Conservation (phyloP, 176 grass and related monocot genomes). For the Stipa capillata region DNA sequence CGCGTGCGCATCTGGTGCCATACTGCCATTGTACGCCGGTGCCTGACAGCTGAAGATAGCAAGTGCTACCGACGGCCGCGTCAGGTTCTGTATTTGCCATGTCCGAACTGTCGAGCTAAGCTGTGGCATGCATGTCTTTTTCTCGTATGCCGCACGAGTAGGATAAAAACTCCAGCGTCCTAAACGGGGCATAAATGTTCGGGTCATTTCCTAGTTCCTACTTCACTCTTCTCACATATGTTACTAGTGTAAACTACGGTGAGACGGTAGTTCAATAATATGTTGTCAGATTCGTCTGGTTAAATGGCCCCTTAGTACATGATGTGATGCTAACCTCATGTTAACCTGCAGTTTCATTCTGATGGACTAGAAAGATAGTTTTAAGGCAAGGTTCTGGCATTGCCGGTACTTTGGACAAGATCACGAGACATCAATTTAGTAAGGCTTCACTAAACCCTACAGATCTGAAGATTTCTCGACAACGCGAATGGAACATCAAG, state of each 20-base stretch:
- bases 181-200: too few species aligned
- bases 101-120: background rate
- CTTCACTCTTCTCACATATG: background rate
- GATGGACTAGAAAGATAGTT: background rate
- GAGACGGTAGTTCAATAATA: background rate
- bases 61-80: too few species aligned
- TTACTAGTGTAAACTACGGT: background rate
- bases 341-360: background rate
- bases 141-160: too few species aligned
- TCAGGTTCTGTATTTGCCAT: background rate
- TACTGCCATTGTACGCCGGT: conserved; percentile 49
- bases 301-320: background rate
- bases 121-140: background rate
- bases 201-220: too few species aligned
- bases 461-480: background rate
- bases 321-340: background rate
- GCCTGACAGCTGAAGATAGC: conserved; percentile 11
- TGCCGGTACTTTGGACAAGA: background rate
- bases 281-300: background rate
- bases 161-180: too few species aligned
- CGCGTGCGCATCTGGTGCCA: too few species aligned
- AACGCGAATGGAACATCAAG: background rate
- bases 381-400: background rate
- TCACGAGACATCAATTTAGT: background rate
- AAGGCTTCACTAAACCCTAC: background rate